A percentile compares a stretch with the other conserved stretches of the same genome.
phyloP scores from a whole-genome alignment of 257 asterid genomes.

The Solanum appendiculatum region DNA sequence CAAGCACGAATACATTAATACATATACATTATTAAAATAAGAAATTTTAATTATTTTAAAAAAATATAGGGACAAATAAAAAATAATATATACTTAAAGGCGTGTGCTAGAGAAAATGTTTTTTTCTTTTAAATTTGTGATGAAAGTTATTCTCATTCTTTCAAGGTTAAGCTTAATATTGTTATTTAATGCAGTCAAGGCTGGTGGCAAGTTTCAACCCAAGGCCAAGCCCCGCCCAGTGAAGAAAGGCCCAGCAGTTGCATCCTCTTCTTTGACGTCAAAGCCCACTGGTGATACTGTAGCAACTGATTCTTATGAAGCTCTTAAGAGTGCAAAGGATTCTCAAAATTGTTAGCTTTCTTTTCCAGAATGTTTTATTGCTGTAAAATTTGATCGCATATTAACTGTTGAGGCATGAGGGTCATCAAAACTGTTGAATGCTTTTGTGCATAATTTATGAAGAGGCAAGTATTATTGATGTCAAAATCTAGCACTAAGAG shows the following conservation, averaged over 20 bases:
- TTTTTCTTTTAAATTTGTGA: not conserved
- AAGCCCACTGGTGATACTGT: conserved; percentile 14
- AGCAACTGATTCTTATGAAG: not conserved
- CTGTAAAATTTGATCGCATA: not conserved
- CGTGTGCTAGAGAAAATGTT: not conserved
- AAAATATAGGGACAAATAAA: too few species aligned
- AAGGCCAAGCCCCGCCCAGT: conserved; percentile 34
- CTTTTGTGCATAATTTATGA: not conserved
- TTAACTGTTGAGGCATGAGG: not conserved
- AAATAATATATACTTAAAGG: too few species aligned
- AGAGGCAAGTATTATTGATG: not conserved
- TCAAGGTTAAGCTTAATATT: not conserved
- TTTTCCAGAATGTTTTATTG: not conserved
- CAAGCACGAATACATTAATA: too few species aligned
- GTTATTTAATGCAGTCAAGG: conserved; percentile 29
- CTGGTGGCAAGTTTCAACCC: conserved; percentile 55
- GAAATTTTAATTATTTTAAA: too few species aligned
- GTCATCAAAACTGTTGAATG: not conserved
- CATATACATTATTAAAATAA: too few species aligned
- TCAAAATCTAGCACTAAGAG: not conserved
- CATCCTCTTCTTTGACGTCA: conserved; percentile 23
- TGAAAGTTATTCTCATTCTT: not conserved
- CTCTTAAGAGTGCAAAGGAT: conserved; percentile 9
- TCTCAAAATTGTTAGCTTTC: conserved; percentile 21
- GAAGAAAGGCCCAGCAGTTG: conserved; percentile 22